Conservation (phyloP, 1,139 yeast species). For the Geotrichum bryndzae region DNA sequence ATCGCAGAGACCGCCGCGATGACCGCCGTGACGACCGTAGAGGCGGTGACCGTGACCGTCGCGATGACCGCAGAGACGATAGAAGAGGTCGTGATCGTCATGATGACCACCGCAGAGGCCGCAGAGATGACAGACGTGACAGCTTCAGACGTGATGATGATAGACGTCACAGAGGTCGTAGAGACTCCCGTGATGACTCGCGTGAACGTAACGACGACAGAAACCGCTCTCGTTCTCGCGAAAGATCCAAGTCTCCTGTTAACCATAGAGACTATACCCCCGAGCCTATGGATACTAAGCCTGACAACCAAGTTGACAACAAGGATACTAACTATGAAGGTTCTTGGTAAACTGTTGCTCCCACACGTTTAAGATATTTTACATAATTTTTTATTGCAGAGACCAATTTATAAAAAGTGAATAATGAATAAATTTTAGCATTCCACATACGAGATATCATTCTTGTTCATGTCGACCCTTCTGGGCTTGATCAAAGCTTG, state of each 20-base stretch:
- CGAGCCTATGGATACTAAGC: slow-evolving; percentile 1
- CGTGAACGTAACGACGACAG: slow-evolving; percentile 14
- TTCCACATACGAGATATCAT: not conserved
- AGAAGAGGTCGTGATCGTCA: slow-evolving; percentile 15
- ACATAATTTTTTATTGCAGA: not conserved
- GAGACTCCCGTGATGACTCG: slow-evolving; percentile 14
- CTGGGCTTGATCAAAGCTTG: not conserved
- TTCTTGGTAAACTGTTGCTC: slow-evolving; percentile 6
- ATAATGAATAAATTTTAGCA: not conserved
- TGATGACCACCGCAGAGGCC: slow-evolving; percentile 16
- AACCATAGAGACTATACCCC: slow-evolving; percentile 7
- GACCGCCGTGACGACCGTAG: slow-evolving; percentile 21
- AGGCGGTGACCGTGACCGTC: slow-evolving; percentile 18
- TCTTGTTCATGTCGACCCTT: no score
- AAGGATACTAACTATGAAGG: slow-evolving; percentile 7
- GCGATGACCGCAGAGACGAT: slow-evolving; percentile 19
- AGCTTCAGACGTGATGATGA: slow-evolving; percentile 16
- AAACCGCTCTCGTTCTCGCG: slow-evolving; percentile 4
- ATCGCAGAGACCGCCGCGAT: slow-evolving; percentile 22
- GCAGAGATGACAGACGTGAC: slow-evolving; percentile 15
- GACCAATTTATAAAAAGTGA: not conserved
- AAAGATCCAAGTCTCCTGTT: slow-evolving; percentile 9
- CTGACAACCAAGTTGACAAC: slow-evolving; percentile 4
- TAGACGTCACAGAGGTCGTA: slow-evolving; percentile 21
- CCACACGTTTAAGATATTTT: not conserved